Conservation (phyloP, 1,139 yeast genomes). For the Debaryomyces nepalensis region DNA sequence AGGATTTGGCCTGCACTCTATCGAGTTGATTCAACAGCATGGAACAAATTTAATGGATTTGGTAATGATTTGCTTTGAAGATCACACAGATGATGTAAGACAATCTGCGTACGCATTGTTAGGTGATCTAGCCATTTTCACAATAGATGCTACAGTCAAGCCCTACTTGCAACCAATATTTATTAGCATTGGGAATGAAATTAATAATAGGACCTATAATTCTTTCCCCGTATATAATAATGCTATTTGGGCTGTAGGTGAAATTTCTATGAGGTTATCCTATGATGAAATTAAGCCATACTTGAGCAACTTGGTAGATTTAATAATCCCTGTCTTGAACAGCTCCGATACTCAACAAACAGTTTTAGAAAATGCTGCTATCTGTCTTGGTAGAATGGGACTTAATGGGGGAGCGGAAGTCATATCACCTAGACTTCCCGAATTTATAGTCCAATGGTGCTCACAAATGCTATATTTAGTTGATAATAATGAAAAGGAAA, state of each 20-base stretch:
- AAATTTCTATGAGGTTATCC: slow-evolving; percentile 67
- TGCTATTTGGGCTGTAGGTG: slow-evolving; percentile 94
- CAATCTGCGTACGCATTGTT: slow-evolving; percentile 89
- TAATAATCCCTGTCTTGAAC: slow-evolving; percentile 68
- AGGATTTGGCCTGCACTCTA: slow-evolving; percentile 73
- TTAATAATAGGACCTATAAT: slow-evolving; percentile 52
- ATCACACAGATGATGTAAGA: slow-evolving; percentile 80
- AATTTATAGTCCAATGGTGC: slow-evolving; percentile 70
- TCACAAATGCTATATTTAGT: slow-evolving; percentile 63
- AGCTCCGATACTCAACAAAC: slow-evolving; percentile 61
- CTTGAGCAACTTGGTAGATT: slow-evolving; percentile 59
- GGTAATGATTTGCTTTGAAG: slow-evolving; percentile 73
- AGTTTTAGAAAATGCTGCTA: slow-evolving; percentile 88
- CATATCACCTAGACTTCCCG: slow-evolving; percentile 56
- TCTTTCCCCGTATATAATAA: slow-evolving; percentile 77
- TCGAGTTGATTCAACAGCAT: slow-evolving; percentile 55
- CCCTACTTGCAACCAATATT: slow-evolving; percentile 65
- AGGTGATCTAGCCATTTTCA: slow-evolving; percentile 80
- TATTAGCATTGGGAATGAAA: slow-evolving; percentile 69
- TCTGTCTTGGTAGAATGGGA: slow-evolving; percentile 90
- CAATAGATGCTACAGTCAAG: slow-evolving; percentile 56
- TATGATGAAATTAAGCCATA: slow-evolving; percentile 60
- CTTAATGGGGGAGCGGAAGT: slow-evolving; percentile 61
- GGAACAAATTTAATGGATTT: slow-evolving; percentile 60
- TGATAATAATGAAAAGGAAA: slow-evolving; percentile 81